A percentile compares a stretch with the other conserved stretches of the same genome.
Evolutionary conservation across 805 yeast species (phyloP).

Genomic region (Cephaloascus albidus): DNA sequence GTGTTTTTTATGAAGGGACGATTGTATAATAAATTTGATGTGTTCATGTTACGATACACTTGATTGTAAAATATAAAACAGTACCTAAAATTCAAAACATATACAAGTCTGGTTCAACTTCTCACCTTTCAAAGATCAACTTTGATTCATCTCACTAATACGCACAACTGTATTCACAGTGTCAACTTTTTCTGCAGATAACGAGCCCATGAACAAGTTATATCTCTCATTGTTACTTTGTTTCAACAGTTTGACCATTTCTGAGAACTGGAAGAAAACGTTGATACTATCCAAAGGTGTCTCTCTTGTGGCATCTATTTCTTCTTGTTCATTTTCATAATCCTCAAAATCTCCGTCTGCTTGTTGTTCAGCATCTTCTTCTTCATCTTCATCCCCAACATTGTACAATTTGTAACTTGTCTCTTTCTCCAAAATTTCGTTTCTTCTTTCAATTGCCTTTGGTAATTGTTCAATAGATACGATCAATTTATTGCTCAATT

Average conservation of each 20-base stretch:
- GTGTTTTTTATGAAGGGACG: too few species aligned
- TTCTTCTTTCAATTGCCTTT: slow-evolving; percentile 36
- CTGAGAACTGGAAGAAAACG: slow-evolving; percentile 25
- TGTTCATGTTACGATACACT: too few species aligned
- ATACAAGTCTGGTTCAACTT: too few species aligned
- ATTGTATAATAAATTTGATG: too few species aligned
- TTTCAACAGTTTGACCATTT: slow-evolving; percentile 17
- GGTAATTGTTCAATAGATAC: slow-evolving; percentile 35
- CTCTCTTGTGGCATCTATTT: slow-evolving; percentile 32
- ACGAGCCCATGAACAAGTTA: slow-evolving; percentile 1
- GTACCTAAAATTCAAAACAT: too few species aligned
- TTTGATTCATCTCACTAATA: background rate
- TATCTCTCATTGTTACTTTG: slow-evolving; percentile 22
- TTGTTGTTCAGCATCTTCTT: slow-evolving; percentile 18
- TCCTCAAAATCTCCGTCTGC: slow-evolving; percentile 12
- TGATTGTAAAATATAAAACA: too few species aligned
- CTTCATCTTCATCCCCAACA: slow-evolving; percentile 18
- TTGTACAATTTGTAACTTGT: slow-evolving; percentile 12
- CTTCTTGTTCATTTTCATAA: slow-evolving; percentile 33
- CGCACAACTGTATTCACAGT: background rate
- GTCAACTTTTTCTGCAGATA: background rate
- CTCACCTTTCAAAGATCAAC: too few species aligned
- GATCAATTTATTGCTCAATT: slow-evolving; percentile 23
- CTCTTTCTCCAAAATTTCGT: slow-evolving; percentile 32
- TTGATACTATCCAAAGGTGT: slow-evolving; percentile 33